A percentile compares a stretch with the other conserved stretches of the same genome.
Conservation (phyloP, 23 red algal genomes). For the Gracilariopsis chorda region DNA sequence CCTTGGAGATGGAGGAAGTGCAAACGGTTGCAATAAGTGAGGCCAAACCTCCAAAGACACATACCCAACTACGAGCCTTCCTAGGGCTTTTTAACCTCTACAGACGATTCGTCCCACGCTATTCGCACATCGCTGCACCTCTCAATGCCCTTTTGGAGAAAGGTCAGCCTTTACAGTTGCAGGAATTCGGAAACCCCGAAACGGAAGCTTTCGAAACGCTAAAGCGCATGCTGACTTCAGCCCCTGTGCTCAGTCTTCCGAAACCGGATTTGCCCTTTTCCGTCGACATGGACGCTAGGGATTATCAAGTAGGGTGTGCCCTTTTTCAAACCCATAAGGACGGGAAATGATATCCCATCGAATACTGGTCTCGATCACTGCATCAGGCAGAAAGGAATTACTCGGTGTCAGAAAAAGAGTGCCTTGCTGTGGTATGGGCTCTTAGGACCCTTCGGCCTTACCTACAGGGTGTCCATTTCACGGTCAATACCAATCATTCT, state of each 20-base stretch:
- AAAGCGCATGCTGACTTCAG: not conserved
- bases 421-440: conserved; percentile 19
- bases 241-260: not conserved
- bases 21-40: not conserved
- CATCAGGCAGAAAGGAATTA: not conserved
- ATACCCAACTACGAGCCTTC: not conserved
- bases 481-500: not conserved
- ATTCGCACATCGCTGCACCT: not conserved
- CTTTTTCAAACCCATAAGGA: not conserved
- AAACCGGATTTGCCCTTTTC: not conserved
- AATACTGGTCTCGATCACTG: not conserved
- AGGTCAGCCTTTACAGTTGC: not conserved
- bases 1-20: conserved; percentile 1
- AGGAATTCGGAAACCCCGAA: not conserved
- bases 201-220: not conserved
- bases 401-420: not conserved
- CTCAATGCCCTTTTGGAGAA: not conserved
- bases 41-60: not conserved
- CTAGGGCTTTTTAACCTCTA: not conserved
- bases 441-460: not conserved
- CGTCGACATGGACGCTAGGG: conserved; percentile 2
- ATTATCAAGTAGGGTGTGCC: conserved; percentile 5
- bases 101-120: not conserved
- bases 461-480: not conserved
- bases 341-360: not conserved